Base-by-base conservation (phyloP, 371 early-diverging fungal genomes). In the Dichotomocladium elegans region DNA sequence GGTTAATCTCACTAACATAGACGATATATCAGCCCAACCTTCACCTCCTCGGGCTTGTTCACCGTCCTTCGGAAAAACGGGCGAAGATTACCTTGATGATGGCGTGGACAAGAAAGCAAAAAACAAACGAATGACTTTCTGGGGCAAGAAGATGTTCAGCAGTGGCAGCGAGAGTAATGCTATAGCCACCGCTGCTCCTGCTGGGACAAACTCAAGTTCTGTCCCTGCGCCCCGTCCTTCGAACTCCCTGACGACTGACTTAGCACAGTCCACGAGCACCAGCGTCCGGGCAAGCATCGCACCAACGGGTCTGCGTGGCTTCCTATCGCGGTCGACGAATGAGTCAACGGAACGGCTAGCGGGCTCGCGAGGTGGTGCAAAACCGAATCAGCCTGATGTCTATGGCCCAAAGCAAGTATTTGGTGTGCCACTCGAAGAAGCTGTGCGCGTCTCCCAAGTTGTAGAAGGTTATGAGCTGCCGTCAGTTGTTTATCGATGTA, bases 401-500 rank as follows among this genome's bases (percentile, higher is more conserved):
- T 22, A 29, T 37, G 29, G 44, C 26, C 41, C 61, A 17, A 80
- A 72, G 2, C 83, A 81, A 22, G 81, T 92, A 5, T 92, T 92
- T 78, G 91, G 90, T 2, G 76, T 83, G 8, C 65, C 86, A 3
- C 68, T 92, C 35, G 86, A 89, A 58, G 71, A 72, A 15, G 89
- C 86, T 0, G 82, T 88, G 8, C 69, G 73, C n/a, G 59, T 78
- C 17, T 80, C 87, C 0, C 69, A 74, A 24, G 68, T 88, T 17
- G 80, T 80, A 27, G 92, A 91, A 22, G 81, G 80, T 5, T 86
- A 88, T 55, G 84, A 88, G 28, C 67, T 97, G 6, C 98, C 98
- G 3, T 85, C 94, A 1, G 87, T 97, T 24, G 88, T 95, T 4
- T 93, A 89, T 68, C 85, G 98, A 4, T 94, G 96, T 55, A 93